These are phyloP conservation scores for Teunomyces lycoperdinae DNA, from an alignment of 805 yeast genomes.

Conservation along the genomic window DNA sequence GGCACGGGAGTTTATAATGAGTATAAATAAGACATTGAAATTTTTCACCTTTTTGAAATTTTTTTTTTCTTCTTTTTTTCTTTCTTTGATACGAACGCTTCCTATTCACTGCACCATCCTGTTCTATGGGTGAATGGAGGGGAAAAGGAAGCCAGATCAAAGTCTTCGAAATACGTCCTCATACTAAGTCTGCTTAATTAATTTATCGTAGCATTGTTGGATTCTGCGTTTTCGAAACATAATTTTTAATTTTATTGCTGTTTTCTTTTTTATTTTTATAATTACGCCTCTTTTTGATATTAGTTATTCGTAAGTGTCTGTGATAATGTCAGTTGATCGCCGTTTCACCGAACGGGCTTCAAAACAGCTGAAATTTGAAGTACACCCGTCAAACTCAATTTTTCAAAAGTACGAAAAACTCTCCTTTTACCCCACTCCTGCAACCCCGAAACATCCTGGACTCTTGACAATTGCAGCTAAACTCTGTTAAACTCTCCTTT, in stretches of 20 bases:
- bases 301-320: too few species aligned
- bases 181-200: constrained; percentile 25
- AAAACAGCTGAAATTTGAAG: too few species aligned
- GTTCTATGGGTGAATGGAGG: constrained; percentile 35
- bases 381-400: too few species aligned
- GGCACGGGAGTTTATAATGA: not conserved
- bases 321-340: too few species aligned
- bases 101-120: constrained; percentile 42
- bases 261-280: not conserved
- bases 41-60: not conserved
- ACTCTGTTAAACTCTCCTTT: too few species aligned
- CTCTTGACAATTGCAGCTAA: too few species aligned
- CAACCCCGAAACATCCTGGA: too few species aligned
- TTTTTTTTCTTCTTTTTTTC: constrained; percentile 11
- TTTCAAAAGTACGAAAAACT: too few species aligned
- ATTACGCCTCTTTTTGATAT: not conserved
- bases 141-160: constrained; percentile 37
- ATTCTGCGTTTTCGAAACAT: constrained; percentile 41
- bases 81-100: constrained; percentile 36
- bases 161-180: constrained; percentile 29
- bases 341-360: too few species aligned
- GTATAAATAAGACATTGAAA: not conserved
- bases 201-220: constrained; percentile 22
- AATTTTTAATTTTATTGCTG: not conserved
- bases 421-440: too few species aligned